Base-by-base conservation (phyloP, 2,329 filamentous ascomycete genomes). In the Beauveria rudraprayagi region DNA sequence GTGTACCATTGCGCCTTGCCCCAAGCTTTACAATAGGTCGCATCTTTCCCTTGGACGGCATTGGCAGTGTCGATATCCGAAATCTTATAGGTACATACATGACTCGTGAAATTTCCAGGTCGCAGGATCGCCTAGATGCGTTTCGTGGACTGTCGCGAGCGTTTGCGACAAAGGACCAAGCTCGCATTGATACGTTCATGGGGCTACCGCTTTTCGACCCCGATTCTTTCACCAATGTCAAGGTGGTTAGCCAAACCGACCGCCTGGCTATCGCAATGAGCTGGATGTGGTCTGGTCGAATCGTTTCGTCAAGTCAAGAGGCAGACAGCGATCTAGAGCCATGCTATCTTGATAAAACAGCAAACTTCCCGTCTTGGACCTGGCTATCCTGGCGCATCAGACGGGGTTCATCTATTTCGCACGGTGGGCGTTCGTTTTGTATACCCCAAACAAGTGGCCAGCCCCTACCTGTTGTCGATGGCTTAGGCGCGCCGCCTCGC, bases 341-440 rank as follows among this genome's bases (percentile, higher is more conserved):
- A 4, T 57, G 48, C 48, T 66, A 67, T 43, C 65, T 69, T 17
- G 67, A 65, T 26, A 56, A 66, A 24, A 6, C 28, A 5, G 30
- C 37, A 11, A 52, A 19, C 3, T 73, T 71, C 50, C 73, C 73
- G 2, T 75, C 73, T 0, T 75, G 73, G 73, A 73, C 72, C 4
- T 75, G 73, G 73, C 69, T 75, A 7, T 67, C 71, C 4, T 75
- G 73, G 73, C 68, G 67, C 28, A 63, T 69, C 8, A 67, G 71
- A 3, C 58, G 64, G 2, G 68, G 67, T 2, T 66, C 66, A 46
- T 61, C 66, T 11, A 66, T 11, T 17, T 46, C 30, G 26, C 53
- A 55, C 26, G 56, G 48, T 26, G 41, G 46, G 3, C 54, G 50
- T 14, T 37, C 61, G 41, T 71, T 75, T 62, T 67, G 67, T 57